Evolutionary conservation across 331 rosid species (phyloP).

Genomic region (Pyracantha coccinea): DNA sequence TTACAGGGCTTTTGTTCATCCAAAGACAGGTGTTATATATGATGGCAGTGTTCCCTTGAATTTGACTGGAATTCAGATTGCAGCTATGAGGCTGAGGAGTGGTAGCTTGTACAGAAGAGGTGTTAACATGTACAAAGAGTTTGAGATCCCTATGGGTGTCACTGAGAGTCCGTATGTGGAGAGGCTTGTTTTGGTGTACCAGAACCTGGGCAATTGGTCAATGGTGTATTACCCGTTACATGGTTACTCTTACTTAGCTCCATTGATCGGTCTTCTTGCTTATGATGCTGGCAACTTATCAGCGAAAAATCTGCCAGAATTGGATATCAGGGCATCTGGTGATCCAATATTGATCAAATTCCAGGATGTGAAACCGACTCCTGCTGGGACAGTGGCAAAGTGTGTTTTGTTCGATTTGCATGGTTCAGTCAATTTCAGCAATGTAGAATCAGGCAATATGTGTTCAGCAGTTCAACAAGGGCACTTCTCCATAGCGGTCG

Average conservation of each 20-base stretch:
- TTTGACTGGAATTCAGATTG: constrained; percentile 52
- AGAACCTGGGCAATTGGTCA: constrained; percentile 64
- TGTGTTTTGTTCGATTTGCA: constrained; percentile 58
- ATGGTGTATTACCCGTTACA: constrained; percentile 41
- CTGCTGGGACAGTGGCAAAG: constrained; percentile 40
- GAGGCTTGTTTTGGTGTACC: constrained; percentile 85
- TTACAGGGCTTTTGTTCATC: constrained; percentile 46
- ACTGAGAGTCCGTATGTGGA: constrained; percentile 42
- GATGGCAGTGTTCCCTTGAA: constrained; percentile 51
- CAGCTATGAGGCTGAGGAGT: constrained; percentile 81
- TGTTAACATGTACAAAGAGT: constrained; percentile 45
- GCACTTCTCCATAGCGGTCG: constrained; percentile 80
- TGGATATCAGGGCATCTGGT: constrained; percentile 32
- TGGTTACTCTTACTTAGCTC: constrained; percentile 57
- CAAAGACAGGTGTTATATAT: constrained; percentile 57
- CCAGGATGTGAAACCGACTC: constrained; percentile 27
- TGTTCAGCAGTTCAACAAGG: constrained; percentile 63
- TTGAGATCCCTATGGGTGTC: constrained; percentile 48
- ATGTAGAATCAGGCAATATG: constrained; percentile 33
- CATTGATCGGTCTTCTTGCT: constrained; percentile 81
- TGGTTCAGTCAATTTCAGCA: constrained; percentile 50
- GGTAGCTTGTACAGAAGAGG: constrained; percentile 87
- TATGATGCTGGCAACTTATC: constrained; percentile 54
- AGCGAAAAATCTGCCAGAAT: constrained; percentile 37
- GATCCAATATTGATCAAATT: constrained; percentile 53